Evolutionary conservation across 2,329 filamentous ascomycete genomes (phyloP), one percentile per base, ranked within the genome.

Genomic region (Sarocladium kiliense): DNA sequence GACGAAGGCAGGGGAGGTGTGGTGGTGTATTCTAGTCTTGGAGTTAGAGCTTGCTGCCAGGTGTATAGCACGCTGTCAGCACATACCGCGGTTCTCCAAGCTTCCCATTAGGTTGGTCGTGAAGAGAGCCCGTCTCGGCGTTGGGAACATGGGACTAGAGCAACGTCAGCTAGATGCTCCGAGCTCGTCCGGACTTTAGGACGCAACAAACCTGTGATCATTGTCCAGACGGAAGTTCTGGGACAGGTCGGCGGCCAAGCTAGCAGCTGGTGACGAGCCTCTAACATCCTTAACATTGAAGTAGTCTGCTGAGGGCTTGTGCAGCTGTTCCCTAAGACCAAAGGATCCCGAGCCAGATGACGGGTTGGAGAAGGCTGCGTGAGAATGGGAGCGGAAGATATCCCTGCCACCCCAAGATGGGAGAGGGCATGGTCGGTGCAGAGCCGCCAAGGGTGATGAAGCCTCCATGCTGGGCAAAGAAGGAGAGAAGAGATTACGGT

Each of bases 171-270:
- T 21, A 44, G 54, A 55, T 23, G 12, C 11, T 30, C 9, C 21
- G 18, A 26, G 19, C 6, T 4, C 23, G 18, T 9, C 19, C 21
- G n/a, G 6, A 11, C 25, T 7, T 18, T 6, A 16, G 27, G 19
- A 30, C 19, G 16, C 59, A 58, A 75, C 81, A 63, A 78, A 97
- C 93, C 92, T 97, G 67, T 88, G 71, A 55, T 84, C 79, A 58
- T 74, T 91, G 72, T 97, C 92, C 69, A 97, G 89, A 68, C 93
- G 89, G 70, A 97, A 96, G 77, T 97, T 99, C 69, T 96, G 91
- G 57, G 92, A 97, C 64, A 97, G 80, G 73, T 99, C 94, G 59
- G 91, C 92, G 41, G 92, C 93, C 63, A 99, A 77, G 66, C 90
- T 96, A 54, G 91, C 86, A 34, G 91, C 92, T 5, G 94, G 94